Base-by-base conservation (phyloP, 768 basidiomycete genomes). In the Psilocybe cubensis region DNA sequence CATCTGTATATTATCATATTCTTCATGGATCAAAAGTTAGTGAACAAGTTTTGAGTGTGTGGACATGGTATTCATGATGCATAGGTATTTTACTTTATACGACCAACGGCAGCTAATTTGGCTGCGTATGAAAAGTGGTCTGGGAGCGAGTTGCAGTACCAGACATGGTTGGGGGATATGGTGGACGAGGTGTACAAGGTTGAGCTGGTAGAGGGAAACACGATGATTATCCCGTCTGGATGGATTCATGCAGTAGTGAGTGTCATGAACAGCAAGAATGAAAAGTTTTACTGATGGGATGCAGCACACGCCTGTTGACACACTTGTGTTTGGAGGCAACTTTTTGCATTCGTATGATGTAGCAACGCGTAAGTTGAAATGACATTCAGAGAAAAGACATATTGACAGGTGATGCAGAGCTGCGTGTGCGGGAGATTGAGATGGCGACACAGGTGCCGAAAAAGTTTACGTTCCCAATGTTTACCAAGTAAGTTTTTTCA, bases 181-280 rank as follows among this genome's bases (percentile, higher is more conserved):
- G 91, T 88, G 9, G 94, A 97, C 61, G 90, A 93, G 62, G 97
- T 99, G 7, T 84, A 85, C 68, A 95, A 91, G 69, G 88, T 96
- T 9, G 87, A 89, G 59, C 72, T 96, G 54, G 74, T 76, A 20
- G 77, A 81, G 23, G 93, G 92, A 7, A 92, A 94, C 63, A 95
- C 92, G 3, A 91, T 95, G 89, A 92, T 96, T 46, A 96, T 97
- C 52, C 94, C 96, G 1, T 88, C 94, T 1, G 96, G 96, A 0
- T 99, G 96, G 91, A 98, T 98, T 57, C 96, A 99, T 69, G 94
- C 94, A 10, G 96, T 99, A 38, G 95, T 96, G 70, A 70, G 90
- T 74, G 35, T 3, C 10, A 21, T 31, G 41, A 41, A 5, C 14
- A 50, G 20, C 4, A n/a, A 12, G 21, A 24, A 21, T 12, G 35